Base-by-base conservation (phyloP, 805 yeast genomes). In the Ogataea neopini region DNA sequence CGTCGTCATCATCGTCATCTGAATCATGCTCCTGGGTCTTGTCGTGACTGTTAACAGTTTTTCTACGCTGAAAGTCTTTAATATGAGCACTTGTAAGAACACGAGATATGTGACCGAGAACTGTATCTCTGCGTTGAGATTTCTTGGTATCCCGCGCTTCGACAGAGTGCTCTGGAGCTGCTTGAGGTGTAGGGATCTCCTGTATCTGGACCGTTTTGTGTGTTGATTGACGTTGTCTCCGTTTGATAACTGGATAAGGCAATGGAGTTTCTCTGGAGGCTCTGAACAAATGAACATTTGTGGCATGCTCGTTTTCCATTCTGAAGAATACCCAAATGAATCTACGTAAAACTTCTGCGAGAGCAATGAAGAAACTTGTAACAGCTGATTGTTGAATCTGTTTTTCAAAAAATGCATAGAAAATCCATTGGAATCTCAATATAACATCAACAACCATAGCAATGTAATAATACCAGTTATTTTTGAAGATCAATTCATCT, bases 261-360 rank as follows among this genome's bases (percentile, higher is more conserved):
- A 92, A 69, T 2, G 92, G 88, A 8, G 88, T 72, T 51, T 92
- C 97, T 48, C 95, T 80, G 8, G 95, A 84, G 0, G 97, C 98
- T 53, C 96, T 77, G 66, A 84, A 87, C 37, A 89, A 69, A 46
- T 81, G 82, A 9, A 90, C 96, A 62, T 92, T 92, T 0, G 97
- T 83, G 40, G 91, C 84, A 66, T 94, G 99, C 66, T 94, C 98
- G 67, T 94, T 94, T 58, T 94, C 99, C 77, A 94, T 86, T 70
- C 99, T 83, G 72, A 94, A 85, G 41, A 87, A 79, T 6, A 89
- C 75, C 99, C 99, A 94, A 11, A 92, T 70, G 56, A 88, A 86
- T 61, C 99, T 75, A 62, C 99, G 77, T 2, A 86, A 28, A 3
- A 89, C 67, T 66, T 94, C 99, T 0, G 94, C 88, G 23, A 87